Percentiles rank a stretch among this genome's conserved stretches.
Conservation (phyloP, 2,329 filamentous ascomycete genomes). For the Sarocladium oryzae region DNA sequence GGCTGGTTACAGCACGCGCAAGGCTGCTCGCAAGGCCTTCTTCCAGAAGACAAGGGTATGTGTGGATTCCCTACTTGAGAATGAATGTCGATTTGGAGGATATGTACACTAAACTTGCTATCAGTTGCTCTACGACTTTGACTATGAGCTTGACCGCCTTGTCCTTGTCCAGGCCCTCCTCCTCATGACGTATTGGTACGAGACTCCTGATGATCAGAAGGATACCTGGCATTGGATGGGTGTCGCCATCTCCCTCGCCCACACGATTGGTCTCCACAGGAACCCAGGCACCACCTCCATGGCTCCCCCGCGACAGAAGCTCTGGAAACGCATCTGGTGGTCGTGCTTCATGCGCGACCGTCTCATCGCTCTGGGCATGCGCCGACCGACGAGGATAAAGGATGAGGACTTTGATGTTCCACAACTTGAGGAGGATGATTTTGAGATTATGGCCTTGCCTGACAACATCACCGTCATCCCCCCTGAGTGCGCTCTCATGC, state of each 20-base stretch:
- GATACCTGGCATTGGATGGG: constrained; percentile 99
- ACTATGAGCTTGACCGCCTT: constrained; percentile 87
- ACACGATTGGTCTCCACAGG: constrained; percentile 88
- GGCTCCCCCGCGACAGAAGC: constrained; percentile 63
- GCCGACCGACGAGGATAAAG: constrained; percentile 85
- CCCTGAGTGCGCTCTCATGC: constrained; percentile 61
- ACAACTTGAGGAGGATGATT: constrained; percentile 79
- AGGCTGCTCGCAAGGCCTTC: constrained; percentile 78
- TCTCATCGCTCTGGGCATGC: constrained; percentile 87
- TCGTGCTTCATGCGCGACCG: constrained; percentile 94
- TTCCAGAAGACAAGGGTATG: constrained; percentile 79
- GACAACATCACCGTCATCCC: constrained; percentile 64
- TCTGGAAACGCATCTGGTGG: constrained; percentile 98
- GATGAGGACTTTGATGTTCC: constrained; percentile 90
- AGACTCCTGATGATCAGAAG: constrained; percentile 93
- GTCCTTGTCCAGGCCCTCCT: constrained; percentile 82
- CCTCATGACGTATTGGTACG: constrained; percentile 96
- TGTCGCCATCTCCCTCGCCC: constrained; percentile 83
- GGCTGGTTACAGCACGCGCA: constrained; percentile 71
- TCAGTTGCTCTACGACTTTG: constrained; percentile 85
- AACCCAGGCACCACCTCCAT: constrained; percentile 74
- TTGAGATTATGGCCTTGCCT: constrained; percentile 66
- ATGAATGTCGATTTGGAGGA: background rate
- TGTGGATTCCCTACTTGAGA: constrained; percentile 22
- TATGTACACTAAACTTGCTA: background rate